Evolutionary conservation across 2,329 filamentous ascomycete genomes (phyloP).

Genomic region (Beauveria sp.): DNA sequence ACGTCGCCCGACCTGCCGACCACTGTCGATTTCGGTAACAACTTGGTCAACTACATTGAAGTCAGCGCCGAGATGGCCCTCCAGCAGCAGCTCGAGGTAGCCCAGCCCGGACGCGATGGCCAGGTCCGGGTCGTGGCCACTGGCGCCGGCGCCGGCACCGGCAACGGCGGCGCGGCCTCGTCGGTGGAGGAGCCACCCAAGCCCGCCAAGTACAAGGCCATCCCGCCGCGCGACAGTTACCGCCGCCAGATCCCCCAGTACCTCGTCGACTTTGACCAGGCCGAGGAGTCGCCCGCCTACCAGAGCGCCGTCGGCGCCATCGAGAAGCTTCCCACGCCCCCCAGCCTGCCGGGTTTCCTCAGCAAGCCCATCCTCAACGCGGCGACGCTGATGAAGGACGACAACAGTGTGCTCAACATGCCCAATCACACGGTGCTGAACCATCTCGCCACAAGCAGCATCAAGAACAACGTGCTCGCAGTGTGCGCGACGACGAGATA

Average conservation of each 20-base stretch:
- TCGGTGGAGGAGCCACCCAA: slow-evolving; percentile 35
- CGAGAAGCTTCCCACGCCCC: slow-evolving; percentile 73
- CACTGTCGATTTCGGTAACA: slow-evolving; percentile 95
- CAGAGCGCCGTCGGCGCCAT: slow-evolving; percentile 68
- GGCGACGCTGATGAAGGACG: slow-evolving; percentile 87
- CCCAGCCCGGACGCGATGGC: slow-evolving; percentile 22
- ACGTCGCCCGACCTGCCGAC: slow-evolving; percentile 83
- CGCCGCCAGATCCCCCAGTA: slow-evolving; percentile 73
- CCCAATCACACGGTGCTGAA: slow-evolving; percentile 97
- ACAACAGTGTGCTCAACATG: slow-evolving; percentile 93
- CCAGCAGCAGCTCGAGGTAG: slow-evolving; percentile 22
- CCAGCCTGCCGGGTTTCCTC: slow-evolving; percentile 80
- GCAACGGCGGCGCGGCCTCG: slow-evolving; percentile 17
- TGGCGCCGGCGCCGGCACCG: slow-evolving; percentile 18
- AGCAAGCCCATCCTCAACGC: slow-evolving; percentile 93
- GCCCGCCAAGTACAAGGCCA: slow-evolving; percentile 40
- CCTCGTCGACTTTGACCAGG: slow-evolving; percentile 76
- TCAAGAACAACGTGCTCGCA: slow-evolving; percentile 91
- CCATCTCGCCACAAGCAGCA: slow-evolving; percentile 93
- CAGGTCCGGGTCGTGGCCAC: slow-evolving; percentile 22
- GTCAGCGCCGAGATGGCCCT: slow-evolving; percentile 68
- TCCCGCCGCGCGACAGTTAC: slow-evolving; percentile 53
- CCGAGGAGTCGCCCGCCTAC: slow-evolving; percentile 69
- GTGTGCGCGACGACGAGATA: slow-evolving; percentile 97
- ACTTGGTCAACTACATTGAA: slow-evolving; percentile 97